Conservation (phyloP, 2,329 filamentous ascomycete species). For the Fusarium palustre region DNA sequence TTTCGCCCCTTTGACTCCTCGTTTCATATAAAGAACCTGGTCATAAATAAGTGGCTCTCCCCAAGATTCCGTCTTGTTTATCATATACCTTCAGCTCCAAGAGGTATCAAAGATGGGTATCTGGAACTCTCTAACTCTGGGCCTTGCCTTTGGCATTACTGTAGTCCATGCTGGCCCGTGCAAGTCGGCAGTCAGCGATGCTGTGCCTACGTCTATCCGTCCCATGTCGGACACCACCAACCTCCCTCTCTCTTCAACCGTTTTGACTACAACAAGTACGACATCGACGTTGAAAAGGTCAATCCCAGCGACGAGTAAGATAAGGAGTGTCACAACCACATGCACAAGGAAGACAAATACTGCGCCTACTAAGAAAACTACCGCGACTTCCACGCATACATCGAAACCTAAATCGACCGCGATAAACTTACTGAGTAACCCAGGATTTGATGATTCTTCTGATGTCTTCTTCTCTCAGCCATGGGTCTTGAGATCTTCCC, state of each 20-base stretch:
- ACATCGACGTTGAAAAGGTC: neutral
- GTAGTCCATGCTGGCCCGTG: neutral
- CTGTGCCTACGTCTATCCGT: neutral
- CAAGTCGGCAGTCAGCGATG: neutral
- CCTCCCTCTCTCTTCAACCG: neutral
- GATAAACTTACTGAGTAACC: neutral
- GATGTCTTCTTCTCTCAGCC: neutral
- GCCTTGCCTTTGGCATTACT: neutral
- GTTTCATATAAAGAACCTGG: neutral
- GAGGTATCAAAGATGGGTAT: neutral
- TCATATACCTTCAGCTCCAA: too few species aligned
- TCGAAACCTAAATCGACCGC: neutral
- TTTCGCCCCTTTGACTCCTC: neutral
- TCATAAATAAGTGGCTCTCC: neutral
- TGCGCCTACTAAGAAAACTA: neutral
- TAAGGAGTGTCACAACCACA: neutral
- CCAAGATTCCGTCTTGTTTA: neutral
- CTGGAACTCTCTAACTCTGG: neutral
- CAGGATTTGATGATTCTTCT: neutral
- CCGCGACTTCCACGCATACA: neutral
- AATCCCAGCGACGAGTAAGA: neutral
- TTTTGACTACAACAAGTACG: neutral
- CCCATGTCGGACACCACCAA: neutral
- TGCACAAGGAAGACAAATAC: neutral
- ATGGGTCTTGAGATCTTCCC: neutral